Base-by-base conservation (phyloP, 202 grass and related monocot genomes). In the Elaeis oleifera region DNA sequence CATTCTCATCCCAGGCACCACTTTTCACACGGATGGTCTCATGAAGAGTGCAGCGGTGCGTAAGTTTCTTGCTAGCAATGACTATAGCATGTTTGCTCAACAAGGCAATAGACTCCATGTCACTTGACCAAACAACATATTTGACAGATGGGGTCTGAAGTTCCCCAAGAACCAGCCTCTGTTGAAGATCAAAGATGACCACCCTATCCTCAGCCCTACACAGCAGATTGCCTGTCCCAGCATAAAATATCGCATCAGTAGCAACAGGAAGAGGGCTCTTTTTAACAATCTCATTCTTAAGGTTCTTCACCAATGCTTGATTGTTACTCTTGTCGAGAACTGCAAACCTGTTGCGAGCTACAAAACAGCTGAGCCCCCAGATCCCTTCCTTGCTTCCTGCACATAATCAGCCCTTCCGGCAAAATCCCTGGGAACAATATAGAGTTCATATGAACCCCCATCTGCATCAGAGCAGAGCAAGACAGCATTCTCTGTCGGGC, bases 1-100 rank as follows among this genome's bases (percentile, higher is more conserved):
- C 85, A 29, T 99, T 94, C 59, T 99, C 94, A 82, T 99, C 94
- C 94, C 94, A 99, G 18, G 94, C 94, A 65, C 94, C 94, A 82
- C 88, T 99, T 79, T 99, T 99, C 26, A 99, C 88, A 76, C 88
- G 88, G 5, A 94, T 94, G 24, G 94, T 99, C 80, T 99, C 94
- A 51, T 99, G 94, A 27, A 99, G 71, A 48, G 88, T 99, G 67
- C 78, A 99, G 16, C 63, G 76, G 32, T 84, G 94, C 21, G 82
- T 74, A 78, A 99, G 84, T 60, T 81, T 89, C 71, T 99, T 92
- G 68, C 20, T 84, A 73, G 94, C 94, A 73, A 99, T 84, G 23
- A 99, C 85, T 50, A 99, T 87, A 2, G 82, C 85, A 81, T 99
- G 94, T 66, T 99, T 99, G 80, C 88, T 91, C 28, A 95, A 73